Percentiles rank a stretch among this genome's conserved stretches.
These are phyloP conservation scores for Streptanthus diversifolius DNA, from an alignment of 345 rosid species.

Conservation along the genomic window DNA sequence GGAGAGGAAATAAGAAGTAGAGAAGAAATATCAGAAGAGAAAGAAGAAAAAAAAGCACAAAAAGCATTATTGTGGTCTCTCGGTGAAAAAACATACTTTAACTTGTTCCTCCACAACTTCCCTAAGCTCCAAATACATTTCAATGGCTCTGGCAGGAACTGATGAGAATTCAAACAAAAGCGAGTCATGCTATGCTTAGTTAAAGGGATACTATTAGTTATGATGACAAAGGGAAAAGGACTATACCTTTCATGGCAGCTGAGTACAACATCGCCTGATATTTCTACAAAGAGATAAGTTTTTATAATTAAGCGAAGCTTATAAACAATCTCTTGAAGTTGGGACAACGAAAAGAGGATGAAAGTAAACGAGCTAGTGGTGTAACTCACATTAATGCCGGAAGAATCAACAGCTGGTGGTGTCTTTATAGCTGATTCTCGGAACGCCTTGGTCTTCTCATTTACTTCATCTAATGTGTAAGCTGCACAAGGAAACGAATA, in stretches of 20 bases:
- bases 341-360: neutral
- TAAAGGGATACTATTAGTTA: neutral
- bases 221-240: neutral
- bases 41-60: neutral
- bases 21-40: neutral
- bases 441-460: conserved; percentile 60
- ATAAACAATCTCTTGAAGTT: neutral
- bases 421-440: conserved; percentile 49
- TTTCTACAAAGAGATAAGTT: conserved; percentile 51
- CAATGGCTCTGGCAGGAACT: conserved; percentile 80
- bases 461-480: conserved; percentile 63
- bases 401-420: conserved; percentile 35
- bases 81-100: conserved; percentile 40
- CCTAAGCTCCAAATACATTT: conserved; percentile 83
- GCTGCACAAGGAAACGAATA: conserved; percentile 43
- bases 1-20: neutral
- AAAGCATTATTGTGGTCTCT: neutral
- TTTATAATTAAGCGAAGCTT: neutral
- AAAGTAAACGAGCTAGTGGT: neutral
- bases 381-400: conserved; percentile 49
- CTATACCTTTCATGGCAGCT: conserved; percentile 62
- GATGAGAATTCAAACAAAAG: conserved; percentile 27
- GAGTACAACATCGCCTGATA: conserved; percentile 51
- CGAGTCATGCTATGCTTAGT: neutral
- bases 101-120: conserved; percentile 73